phyloP scores from a whole-genome alignment of 2,329 filamentous ascomycete genomes.

The Periconia sp. region DNA sequence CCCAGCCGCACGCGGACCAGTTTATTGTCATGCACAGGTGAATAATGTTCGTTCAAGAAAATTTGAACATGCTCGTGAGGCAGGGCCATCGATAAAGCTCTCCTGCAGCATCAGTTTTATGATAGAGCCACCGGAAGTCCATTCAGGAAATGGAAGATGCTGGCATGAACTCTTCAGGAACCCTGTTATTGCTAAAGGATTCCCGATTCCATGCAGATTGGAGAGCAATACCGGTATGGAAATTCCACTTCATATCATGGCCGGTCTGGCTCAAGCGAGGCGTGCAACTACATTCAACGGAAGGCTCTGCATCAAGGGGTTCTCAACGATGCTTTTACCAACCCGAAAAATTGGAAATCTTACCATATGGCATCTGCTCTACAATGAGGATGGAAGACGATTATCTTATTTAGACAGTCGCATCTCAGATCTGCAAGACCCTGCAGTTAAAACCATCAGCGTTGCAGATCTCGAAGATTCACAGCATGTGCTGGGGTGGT shows the following conservation, averaged over 20 bases:
- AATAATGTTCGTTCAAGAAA: too few species aligned
- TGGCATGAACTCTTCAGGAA: constrained; percentile 14
- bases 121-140: constrained; percentile 1
- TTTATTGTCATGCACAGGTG: too few species aligned
- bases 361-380: too few species aligned
- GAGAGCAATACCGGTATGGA: constrained; percentile 34
- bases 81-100: not conserved
- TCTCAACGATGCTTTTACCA: constrained; percentile 44
- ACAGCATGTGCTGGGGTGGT: too few species aligned
- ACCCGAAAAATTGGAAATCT: too few species aligned
- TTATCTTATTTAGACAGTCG: too few species aligned
- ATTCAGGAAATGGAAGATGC: constrained; percentile 11
- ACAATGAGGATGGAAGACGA: too few species aligned
- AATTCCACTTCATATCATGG: constrained; percentile 37
- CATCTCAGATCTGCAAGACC: too few species aligned
- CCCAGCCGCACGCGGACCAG: constrained; percentile 4
- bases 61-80: constrained; percentile 4
- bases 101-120: not conserved
- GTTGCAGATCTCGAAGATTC: too few species aligned
- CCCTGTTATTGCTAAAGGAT: constrained; percentile 8
- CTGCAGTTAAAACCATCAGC: too few species aligned
- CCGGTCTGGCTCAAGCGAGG: constrained; percentile 17
- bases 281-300: constrained; percentile 30
- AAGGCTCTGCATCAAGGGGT: constrained; percentile 42
- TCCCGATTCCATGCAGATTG: constrained; percentile 4